Evolutionary conservation across 1,284 basidiomycete genomes (phyloP), one percentile per base, ranked within the genome.

Genomic region (Puccinia coronata): DNA sequence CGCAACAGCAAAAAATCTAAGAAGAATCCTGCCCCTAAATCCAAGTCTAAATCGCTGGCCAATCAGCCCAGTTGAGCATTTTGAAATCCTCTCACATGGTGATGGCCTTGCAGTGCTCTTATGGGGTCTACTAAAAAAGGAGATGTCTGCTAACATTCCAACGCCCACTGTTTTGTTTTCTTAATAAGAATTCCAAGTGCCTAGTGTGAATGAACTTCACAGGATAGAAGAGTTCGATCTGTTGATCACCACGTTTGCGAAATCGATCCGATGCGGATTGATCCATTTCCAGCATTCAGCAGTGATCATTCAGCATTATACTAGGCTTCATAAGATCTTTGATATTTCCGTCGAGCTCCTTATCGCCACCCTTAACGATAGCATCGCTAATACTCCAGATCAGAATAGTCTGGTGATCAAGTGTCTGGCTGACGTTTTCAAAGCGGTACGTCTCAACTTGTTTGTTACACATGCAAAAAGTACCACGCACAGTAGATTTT

Each of bases 181-280:
- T n/a, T 4, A 5, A 11, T 31, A 14, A 61, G 55, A 49, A 47
- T 43, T 34, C 31, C 28, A 39, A 39, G 34, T 39, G 11, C 43
- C 39, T 18, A 80, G 70, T 69, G 51, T 74, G 9, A 47, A 74
- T 12, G 57, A 74, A 43, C 59, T 81, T 25, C 70, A n/a, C 6
- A 23, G 41, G 23, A 28, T 65, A 41, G 79, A 81, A 57, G 71
- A 65, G 34, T 81, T 81, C 31, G 59, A 81, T 73, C 43, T 73
- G 31, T 73, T 81, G n/a, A 74, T 81, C 25, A 74, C 79, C 3
- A 81, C 79, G 23, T 81, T 67, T 69, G 55, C 71, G 11, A 81
- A 74, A 67, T 36, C 79, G 34, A 81, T 81, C 16, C 59, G 70
- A 51, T 74, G 71, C 67, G 79, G 71, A 41, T n/a, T 81, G 61